phyloP scores from a whole-genome alignment of 129 eudicot species.

The Flaveria robusta region DNA sequence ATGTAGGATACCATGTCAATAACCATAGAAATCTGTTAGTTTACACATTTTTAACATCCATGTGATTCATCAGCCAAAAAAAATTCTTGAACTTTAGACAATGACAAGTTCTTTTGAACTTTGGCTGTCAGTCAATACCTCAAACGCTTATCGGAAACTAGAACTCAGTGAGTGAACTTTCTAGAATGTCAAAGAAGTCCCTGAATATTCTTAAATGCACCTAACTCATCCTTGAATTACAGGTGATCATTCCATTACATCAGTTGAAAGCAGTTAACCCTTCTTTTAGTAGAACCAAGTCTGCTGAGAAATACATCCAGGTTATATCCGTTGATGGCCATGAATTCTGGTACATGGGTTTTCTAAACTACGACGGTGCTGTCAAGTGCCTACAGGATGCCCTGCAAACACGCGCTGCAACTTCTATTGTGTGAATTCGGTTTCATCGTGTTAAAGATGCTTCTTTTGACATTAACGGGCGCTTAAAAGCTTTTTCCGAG shows the following conservation, averaged over 20 bases:
- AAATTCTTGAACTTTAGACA: background rate
- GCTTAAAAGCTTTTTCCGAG: background rate
- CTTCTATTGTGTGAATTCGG: slow-evolving; percentile 50
- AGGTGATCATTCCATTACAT: slow-evolving; percentile 86
- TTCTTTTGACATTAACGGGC: background rate
- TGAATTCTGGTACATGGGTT: slow-evolving; percentile 96
- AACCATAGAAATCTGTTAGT: background rate
- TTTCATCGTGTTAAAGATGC: background rate
- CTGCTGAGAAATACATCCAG: slow-evolving; percentile 81
- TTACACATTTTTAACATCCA: background rate
- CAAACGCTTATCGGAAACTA: background rate
- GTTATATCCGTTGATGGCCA: slow-evolving; percentile 76
- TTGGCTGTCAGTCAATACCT: background rate
- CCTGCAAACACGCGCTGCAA: slow-evolving; percentile 35
- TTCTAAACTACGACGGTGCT: slow-evolving; percentile 69
- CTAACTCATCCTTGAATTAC: background rate
- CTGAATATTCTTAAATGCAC: background rate
- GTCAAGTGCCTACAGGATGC: slow-evolving; percentile 63
- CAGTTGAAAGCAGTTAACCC: slow-evolving; percentile 78
- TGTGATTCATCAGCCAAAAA: background rate
- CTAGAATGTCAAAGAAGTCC: background rate
- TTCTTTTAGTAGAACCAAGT: slow-evolving; percentile 62
- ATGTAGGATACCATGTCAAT: background rate
- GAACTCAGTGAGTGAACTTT: background rate
- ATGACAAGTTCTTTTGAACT: background rate